Evolutionary conservation across 805 yeast species (phyloP), one percentile per base, ranked within the genome.

Genomic region (Wickerhamomyces strasburgensis): DNA sequence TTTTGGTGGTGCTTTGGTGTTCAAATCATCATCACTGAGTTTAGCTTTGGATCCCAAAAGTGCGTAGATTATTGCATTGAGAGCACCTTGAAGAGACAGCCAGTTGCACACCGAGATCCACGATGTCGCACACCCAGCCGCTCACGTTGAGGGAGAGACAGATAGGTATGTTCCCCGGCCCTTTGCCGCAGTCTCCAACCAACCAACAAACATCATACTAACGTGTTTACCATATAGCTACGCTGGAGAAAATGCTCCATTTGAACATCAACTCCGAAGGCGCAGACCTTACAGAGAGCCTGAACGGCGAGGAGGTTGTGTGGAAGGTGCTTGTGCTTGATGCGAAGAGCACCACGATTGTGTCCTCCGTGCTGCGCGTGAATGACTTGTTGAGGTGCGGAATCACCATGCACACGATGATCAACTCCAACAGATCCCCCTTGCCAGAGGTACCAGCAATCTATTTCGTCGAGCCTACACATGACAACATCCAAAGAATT

Each of bases 281-380:
- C 26, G 60, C 75, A 6, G 80, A 75, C 47, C 60, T 72, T 38
- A 72, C 78, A 7, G 69, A 74, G 27, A 72, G 80, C 6, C 62
- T 72, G 15, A 72, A 72, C 42, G 73, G 68, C 34, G 84, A 80
- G 48, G 87, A 81, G 46, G 70, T 85, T 37, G 70, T 81, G 19
- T 93, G 98, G 99, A 93, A 93, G 56, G 95, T 85, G 7, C 70
- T 93, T 33, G 75, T 93, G 5, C 70, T 93, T 47, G 99, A 93
- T 58, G 59, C 69, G 27, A 74, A 79, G 40, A 84, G 96, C 28
- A 84, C 95, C 21, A 83, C 84, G 14, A 82, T 93, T 29, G 75
- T 93, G 6, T 88, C 97, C 3, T 84, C 95, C 6, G 90, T 93
- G n/a, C 63, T 93, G 38, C 70, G 98, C 41, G 96, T 90, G 43